These are phyloP conservation scores for Hanseniaspora guilliermondii DNA, from an alignment of 805 yeast genomes.

Conservation along the genomic window DNA sequence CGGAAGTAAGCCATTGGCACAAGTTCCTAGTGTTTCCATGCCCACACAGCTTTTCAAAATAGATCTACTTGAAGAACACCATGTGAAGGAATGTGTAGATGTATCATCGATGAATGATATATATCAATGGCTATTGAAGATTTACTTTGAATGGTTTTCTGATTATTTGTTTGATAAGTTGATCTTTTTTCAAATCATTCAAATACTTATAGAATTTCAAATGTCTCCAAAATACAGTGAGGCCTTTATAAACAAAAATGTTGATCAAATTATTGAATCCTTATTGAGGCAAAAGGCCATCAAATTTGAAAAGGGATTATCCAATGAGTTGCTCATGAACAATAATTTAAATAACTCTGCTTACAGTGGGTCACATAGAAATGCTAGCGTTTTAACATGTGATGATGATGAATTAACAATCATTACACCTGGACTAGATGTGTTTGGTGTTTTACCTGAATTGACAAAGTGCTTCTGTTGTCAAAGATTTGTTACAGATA, in stretches of 20 bases:
- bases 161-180: constrained; percentile 37
- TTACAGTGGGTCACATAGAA: not conserved
- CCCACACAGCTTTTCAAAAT: constrained; percentile 50
- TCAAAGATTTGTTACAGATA: constrained; percentile 6
- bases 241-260: constrained; percentile 37
- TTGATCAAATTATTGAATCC: constrained; percentile 36
- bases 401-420: constrained; percentile 26
- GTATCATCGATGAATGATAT: constrained; percentile 39
- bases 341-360: constrained; percentile 1
- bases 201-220: constrained; percentile 39
- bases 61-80: constrained; percentile 35
- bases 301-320: constrained; percentile 24
- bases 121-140: constrained; percentile 41
- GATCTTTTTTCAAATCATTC: constrained; percentile 44
- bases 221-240: constrained; percentile 39
- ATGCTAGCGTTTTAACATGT: not conserved
- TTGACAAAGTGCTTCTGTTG: constrained; percentile 2
- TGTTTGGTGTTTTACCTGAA: constrained; percentile 25
- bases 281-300: constrained; percentile 35
- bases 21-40: constrained; percentile 28
- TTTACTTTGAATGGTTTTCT: constrained; percentile 41
- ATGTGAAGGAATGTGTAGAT: constrained; percentile 36
- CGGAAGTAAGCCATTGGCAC: constrained; percentile 26
- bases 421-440: constrained; percentile 27
- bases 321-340: constrained; percentile 21